These are phyloP conservation scores for Penicillium dipodomyicola DNA, from an alignment of 495 filamentous ascomycete species.

Conservation along the genomic window DNA sequence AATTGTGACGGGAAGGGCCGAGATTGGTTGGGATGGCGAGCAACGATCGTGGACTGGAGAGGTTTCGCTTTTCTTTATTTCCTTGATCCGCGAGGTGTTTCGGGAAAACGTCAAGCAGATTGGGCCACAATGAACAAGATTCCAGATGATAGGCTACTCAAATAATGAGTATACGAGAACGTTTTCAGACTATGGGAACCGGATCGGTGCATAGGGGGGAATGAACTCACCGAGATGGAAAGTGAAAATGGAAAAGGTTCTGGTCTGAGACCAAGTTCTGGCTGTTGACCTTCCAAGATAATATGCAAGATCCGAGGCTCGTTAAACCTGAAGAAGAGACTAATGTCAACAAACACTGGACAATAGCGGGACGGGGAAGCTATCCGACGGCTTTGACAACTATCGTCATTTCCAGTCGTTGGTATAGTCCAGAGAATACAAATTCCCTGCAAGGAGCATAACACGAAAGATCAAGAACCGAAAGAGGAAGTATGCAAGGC, in stretches of 20 bases:
- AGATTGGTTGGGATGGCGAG: slow-evolving; percentile 11
- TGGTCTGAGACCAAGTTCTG: slow-evolving; percentile 26
- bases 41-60: slow-evolving; percentile 27
- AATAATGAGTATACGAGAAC: slow-evolving; percentile 35
- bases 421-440: slow-evolving; percentile 29
- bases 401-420: slow-evolving; percentile 31
- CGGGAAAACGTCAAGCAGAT: slow-evolving; percentile 25
- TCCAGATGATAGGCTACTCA: slow-evolving; percentile 28
- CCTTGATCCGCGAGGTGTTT: slow-evolving; percentile 21
- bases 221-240: slow-evolving; percentile 35
- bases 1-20: slow-evolving; percentile 8
- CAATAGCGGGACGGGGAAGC: slow-evolving; percentile 22
- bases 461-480: slow-evolving; percentile 18
- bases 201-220: slow-evolving; percentile 36
- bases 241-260: slow-evolving; percentile 18
- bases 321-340: slow-evolving; percentile 25
- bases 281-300: slow-evolving; percentile 28
- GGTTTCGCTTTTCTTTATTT: slow-evolving; percentile 29
- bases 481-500: slow-evolving; percentile 45
- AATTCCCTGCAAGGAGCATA: slow-evolving; percentile 42
- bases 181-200: slow-evolving; percentile 17
- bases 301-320: slow-evolving; percentile 35
- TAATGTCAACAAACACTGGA: slow-evolving; percentile 40
- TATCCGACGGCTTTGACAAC: slow-evolving; percentile 17
- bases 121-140: slow-evolving; percentile 19